These are phyloP conservation scores for Lignosus rhinocerotis DNA, from an alignment of 1,284 basidiomycete genomes.

Conservation along the genomic window DNA sequence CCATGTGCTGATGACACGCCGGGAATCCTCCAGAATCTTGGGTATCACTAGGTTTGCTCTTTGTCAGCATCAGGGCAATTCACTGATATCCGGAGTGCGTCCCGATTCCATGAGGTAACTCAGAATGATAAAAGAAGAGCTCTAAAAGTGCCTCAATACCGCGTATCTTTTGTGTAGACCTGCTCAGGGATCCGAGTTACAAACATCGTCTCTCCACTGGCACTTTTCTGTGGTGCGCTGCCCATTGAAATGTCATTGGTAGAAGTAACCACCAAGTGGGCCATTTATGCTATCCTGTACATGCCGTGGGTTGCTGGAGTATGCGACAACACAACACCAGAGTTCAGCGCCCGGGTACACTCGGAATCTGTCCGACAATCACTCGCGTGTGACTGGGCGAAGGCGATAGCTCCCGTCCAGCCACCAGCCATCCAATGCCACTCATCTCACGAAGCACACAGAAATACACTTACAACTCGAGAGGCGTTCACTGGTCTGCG, in stretches of 20 bases:
- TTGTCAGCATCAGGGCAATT: slow-evolving; percentile 3
- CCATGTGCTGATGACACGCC: slow-evolving; percentile 59
- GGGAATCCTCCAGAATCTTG: slow-evolving; percentile 61
- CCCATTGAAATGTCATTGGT: too few relatives aligned
- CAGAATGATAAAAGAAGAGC: not conserved
- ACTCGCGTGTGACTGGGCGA: slow-evolving; percentile 17
- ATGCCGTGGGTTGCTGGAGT: too few relatives aligned
- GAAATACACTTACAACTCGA: slow-evolving; percentile 49
- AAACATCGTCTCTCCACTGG: too few relatives aligned
- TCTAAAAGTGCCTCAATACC: too few relatives aligned
- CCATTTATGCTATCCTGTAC: too few relatives aligned
- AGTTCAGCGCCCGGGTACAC: not conserved
- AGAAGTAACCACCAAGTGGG: too few relatives aligned
- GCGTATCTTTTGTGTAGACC: too few relatives aligned
- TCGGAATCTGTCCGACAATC: slow-evolving; percentile 11
- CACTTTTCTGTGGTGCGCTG: too few relatives aligned
- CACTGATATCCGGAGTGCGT: not conserved
- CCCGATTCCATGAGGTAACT: not conserved
- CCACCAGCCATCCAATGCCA: not conserved
- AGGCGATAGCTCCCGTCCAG: slow-evolving; percentile 12
- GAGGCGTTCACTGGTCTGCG: slow-evolving; percentile 61
- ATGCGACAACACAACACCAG: not conserved
- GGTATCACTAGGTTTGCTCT: slow-evolving; percentile 51
- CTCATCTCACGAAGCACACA: not conserved
- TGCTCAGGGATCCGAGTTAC: too few relatives aligned